Evolutionary conservation across 768 basidiomycete species (phyloP), one percentile per base, ranked within the genome.

Genomic region (Paxillus ammoniavirescens): DNA sequence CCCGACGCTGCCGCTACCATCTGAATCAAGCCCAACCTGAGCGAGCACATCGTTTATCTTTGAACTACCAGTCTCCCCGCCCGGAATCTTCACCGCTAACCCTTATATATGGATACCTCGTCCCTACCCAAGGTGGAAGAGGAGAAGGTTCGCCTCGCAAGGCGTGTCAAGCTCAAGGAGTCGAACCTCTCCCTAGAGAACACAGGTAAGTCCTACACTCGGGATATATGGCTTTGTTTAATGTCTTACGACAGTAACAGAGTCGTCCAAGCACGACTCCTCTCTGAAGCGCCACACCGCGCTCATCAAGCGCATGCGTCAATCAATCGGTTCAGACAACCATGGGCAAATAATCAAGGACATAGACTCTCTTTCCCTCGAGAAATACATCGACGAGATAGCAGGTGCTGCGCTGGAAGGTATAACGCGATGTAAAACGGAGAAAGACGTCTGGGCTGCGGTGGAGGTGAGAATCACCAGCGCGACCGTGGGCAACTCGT

Each of bases 361-460:
- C 63, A 85, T 97, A 58, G 88, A 94, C 57, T 80, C 88, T 0
- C 79, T 99, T 50, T 86, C 92, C 2, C 77, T 99, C 52, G 93
- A 93, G 74, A 98, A 97, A 72, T 98, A 99, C 67, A 79, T 95
- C 45, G 95, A 97, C 65, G 97, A 99, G 72, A 87, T 98, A 57
- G 91, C 89, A 1, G 83, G 84, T 10, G 95, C 94, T 7, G 78
- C 87, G 1, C 74, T 91, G 2, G 97, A 99, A 65, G 97, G 97
- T 4, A 76, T 94, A 38, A 72, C 72, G 8, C 82, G 89, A 58
- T 96, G 94, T 70, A 97, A 93, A 75, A 91, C 89, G 0, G 96
- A 97, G 69, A 86, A 87, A 59, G 96, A 99, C 61, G 81, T 92
- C 17, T 89, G 89, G 86, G 86, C 86, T 53, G 93, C 93, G 26